Base-by-base conservation (phyloP, 257 asterid species). In the Penstemon newberryi region DNA sequence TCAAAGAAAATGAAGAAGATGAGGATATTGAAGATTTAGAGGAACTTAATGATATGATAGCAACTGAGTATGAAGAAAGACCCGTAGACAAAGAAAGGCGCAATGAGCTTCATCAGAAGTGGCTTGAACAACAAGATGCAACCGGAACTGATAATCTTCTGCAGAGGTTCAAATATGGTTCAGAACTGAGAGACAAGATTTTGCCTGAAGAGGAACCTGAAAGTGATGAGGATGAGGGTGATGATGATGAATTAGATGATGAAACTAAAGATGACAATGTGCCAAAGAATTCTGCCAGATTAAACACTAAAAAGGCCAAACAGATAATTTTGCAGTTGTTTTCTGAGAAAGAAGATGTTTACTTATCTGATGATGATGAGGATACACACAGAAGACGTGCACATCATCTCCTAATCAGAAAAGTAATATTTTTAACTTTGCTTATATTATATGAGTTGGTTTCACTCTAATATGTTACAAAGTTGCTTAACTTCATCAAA, bases 91-190 rank as follows among this genome's bases (percentile, higher is more conserved):
- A 70, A 33, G 96, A 85, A 70, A 84, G 59, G 57, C 92, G 99
- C 58, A 79, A 87, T 75, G 96, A 85, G 76, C 96, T 93, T 74
- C 99, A 93, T 79, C 96, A 84, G 70, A 87, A 83, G 82, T 93
- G 99, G 99, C 99, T 93, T 74, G 96, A 88, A 76, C 97, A 87
- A 73, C 97, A 90, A 83, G 99, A 93, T 86, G 97, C 94, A 42
- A 87, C 89, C 11, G 97, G 97, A 81, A 93, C 99, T 66, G 92
- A 90, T 66, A 81, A 86, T 75, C 87, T 93, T 72, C 70, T 93
- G 76, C 95, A 93, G 79, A 82, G 77, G 76, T 71, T 93, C 63
- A 90, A 86, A 67, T 84, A 81, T 71, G 83, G 86, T 55, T 66
- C 82, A 3, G 81, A 71, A 70, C 78, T 82, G 50, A 73, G 66